Conservation (phyloP, 2,329 filamentous ascomycete species). For the Arthrobotrys megalospora region DNA sequence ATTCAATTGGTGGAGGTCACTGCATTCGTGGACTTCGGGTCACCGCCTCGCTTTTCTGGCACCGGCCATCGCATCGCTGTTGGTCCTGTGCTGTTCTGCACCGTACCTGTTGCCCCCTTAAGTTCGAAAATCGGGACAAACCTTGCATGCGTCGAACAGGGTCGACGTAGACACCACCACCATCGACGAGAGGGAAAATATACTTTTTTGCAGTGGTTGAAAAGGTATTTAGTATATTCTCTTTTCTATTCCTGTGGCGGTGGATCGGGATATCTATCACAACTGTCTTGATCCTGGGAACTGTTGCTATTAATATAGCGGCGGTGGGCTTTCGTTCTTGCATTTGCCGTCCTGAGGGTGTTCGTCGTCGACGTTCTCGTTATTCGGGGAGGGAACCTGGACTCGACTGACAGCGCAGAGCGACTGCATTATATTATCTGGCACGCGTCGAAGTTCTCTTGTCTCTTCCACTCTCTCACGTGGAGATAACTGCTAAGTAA, state of each 20-base stretch:
- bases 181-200: background rate
- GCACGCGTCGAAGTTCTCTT: conserved; percentile 4
- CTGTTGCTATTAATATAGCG: conserved; percentile 25
- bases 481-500: background rate
- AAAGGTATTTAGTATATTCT: conserved; percentile 16
- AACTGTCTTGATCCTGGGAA: conserved; percentile 17
- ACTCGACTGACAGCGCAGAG: conserved; percentile 6
- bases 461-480: background rate
- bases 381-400: background rate
- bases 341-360: conserved; percentile 9
- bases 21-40: conserved; percentile 25
- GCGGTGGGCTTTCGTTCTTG: background rate
- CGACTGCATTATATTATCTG: background rate
- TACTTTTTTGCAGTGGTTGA: conserved; percentile 2
- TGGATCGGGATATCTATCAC: conserved; percentile 12
- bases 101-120: conserved; percentile 23
- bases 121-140: conserved; percentile 24
- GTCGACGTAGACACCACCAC: conserved; percentile 22
- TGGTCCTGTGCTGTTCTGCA: conserved; percentile 19
- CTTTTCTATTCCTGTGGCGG: conserved; percentile 23
- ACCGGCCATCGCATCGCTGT: conserved; percentile 17
- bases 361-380: conserved; percentile 19
- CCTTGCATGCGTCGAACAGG: conserved; percentile 27
- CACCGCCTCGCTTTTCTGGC: conserved; percentile 24
- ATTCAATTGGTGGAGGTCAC: conserved; percentile 47